A percentile compares a stretch with the other conserved stretches of the same genome.
Evolutionary conservation across 768 basidiomycete genomes (phyloP).

Genomic region (Hirschioporus abietinus): DNA sequence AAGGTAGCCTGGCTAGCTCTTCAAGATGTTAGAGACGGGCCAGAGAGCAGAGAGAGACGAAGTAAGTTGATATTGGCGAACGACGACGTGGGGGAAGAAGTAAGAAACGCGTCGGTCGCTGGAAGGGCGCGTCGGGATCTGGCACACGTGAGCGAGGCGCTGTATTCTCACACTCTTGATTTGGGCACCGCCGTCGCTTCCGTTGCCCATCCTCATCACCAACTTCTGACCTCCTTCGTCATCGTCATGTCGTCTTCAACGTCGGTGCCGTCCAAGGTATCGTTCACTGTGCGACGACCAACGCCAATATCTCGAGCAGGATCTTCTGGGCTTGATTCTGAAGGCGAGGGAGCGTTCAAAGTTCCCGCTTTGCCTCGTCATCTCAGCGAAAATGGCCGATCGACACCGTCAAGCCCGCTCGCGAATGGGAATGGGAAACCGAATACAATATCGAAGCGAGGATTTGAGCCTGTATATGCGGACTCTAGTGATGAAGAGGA

Average conservation of each 20-base stretch:
- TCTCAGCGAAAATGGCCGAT: constrained; percentile 34
- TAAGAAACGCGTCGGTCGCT: neutral
- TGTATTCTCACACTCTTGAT: neutral
- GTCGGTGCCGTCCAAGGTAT: constrained; percentile 45
- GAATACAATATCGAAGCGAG: constrained; percentile 21
- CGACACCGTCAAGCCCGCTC: constrained; percentile 51
- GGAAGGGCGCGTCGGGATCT: neutral
- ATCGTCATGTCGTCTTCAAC: neutral
- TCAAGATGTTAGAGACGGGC: neutral
- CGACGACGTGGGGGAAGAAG: neutral
- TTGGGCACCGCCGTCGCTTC: neutral
- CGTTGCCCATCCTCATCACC: neutral
- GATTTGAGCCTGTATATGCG: constrained; percentile 18
- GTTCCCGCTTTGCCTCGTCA: constrained; percentile 57
- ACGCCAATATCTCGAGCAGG: constrained; percentile 58
- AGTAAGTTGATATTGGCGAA: too few species aligned
- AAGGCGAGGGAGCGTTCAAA: constrained; percentile 46
- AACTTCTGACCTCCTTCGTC: neutral
- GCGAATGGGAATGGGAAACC: constrained; percentile 25
- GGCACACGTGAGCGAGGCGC: neutral
- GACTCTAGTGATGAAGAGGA: constrained; percentile 61
- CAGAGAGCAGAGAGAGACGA: neutral
- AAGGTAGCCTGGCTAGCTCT: neutral
- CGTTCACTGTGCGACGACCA: constrained; percentile 83
- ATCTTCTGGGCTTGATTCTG: constrained; percentile 62